Base-by-base conservation (phyloP, 2,329 filamentous ascomycete genomes). In the Cytospora piceicola region DNA sequence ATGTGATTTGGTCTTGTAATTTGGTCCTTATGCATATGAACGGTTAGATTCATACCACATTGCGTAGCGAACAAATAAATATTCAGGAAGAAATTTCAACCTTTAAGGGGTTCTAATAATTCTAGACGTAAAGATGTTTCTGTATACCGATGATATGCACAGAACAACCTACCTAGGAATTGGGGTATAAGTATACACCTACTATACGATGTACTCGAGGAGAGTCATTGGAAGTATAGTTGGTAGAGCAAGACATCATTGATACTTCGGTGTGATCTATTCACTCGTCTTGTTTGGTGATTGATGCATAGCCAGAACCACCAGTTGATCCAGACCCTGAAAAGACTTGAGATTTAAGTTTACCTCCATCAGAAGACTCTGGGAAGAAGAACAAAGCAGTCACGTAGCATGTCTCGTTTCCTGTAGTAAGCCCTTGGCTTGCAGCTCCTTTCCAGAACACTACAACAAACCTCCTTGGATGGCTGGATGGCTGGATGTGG, bases 391-490 rank as follows among this genome's bases (percentile, higher is more conserved):
- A 20, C 36, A 51, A 51, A 27, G 55, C 22, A 39, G 49, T 12
- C 4, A 46, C 27, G 24, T 51, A 32, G 29, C 53, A 64, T 67
- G 57, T 67, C 56, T 67, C 29, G 57, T 52, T 24, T 12, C 12
- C 11, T 61, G 24, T 27, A 55, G 36, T 61, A 51, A 57, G 34
- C 36, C 20, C 7, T 49, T 27, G 55, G 9, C 36, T 17, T 58
- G 32, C 34, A 29, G 34, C 22, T 32, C 27, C 29, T 24, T 55
- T 42, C 65, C 66, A 55, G 42, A 39, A 6, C 27, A 36, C 36
- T 56, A 58, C 61, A 65, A 64, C 56, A 30, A 54, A 34, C 49
- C 63, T 32, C 29, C 49, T 62, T 65, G 46, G 63, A 34, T 29
- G 52, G 49, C 61, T 20, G 15, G 22, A 51, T 39, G 20, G 32